Base-by-base conservation (phyloP, 116 monocot genomes). In the Zostera marina region DNA sequence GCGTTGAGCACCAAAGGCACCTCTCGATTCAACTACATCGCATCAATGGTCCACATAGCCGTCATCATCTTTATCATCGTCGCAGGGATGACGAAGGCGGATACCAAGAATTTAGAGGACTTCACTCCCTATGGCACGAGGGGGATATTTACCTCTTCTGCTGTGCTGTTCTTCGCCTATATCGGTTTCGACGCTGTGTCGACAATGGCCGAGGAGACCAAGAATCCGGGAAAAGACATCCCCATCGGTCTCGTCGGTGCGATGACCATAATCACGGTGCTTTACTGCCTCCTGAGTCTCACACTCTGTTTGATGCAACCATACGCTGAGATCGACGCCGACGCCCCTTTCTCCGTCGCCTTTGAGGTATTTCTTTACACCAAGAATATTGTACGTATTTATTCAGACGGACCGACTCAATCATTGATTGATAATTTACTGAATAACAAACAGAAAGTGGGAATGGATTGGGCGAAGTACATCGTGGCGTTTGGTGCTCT, bases 381-480 rank as follows among this genome's bases (percentile, higher is more conserved):
- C 32, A n/a, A n/a, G 32, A 32, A 32, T 32, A 32, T 3, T 32
- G 32, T 32, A 0, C 5, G 5, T 32, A 32, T 32, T 32, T 32
- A 32, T 32, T 32, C 4, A n/a, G n/a, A n/a, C n/a, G n/a, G n/a
- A n/a, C n/a, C 5, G 32, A 26, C 1, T 26, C 4, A 2, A 4
- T 26, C 3, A 26, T 26, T 26, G 26, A 32, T 32, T 32, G 1
- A 32, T 32, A 3, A 32, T 3, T 32, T 32, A 32, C n/a, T 32
- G 1, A 2, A 3, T 32, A 32, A 32, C 32, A 32, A 32, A 32
- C 32, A 32, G 32, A 32, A 32, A 6, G 71, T 70, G 2, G 92
- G 92, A 13, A 75, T 92, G 80, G 69, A 76, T 11, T 86, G 92
- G 92, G 92, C 87, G 32, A 80, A 87, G 71, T 86, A 86, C 72